Percentiles rank a stretch among this genome's conserved stretches.
phyloP scores from a whole-genome alignment of 2,329 filamentous ascomycete species.

The Arthroderma sp. region DNA sequence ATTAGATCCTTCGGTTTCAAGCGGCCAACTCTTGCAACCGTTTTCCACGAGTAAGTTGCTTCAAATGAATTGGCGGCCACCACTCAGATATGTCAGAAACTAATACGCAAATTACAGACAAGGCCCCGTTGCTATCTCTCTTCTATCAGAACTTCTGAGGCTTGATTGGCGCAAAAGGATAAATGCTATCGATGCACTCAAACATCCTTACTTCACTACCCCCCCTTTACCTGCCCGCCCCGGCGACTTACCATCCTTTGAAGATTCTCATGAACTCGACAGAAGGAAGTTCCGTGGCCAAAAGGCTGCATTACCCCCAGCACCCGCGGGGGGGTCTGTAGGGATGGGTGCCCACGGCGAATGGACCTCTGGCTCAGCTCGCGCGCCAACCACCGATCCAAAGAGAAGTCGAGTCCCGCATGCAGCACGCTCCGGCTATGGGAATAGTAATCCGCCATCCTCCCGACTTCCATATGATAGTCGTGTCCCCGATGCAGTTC shows the following conservation, averaged over 20 bases:
- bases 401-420: slow-evolving; percentile 28
- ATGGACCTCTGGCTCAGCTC: slow-evolving; percentile 32
- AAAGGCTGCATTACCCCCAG: slow-evolving; percentile 72
- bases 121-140: slow-evolving; percentile 59
- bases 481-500: slow-evolving; percentile 16
- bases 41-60: slow-evolving; percentile 58
- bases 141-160: slow-evolving; percentile 70
- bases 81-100: background rate
- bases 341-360: slow-evolving; percentile 55
- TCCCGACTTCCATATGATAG: slow-evolving; percentile 21
- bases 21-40: slow-evolving; percentile 54
- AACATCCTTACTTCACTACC: slow-evolving; percentile 82
- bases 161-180: slow-evolving; percentile 81
- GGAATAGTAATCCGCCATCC: slow-evolving; percentile 17
- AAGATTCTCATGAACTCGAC: slow-evolving; percentile 95
- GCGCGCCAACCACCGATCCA: slow-evolving; percentile 21
- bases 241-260: slow-evolving; percentile 77
- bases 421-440: slow-evolving; percentile 22
- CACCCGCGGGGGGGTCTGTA: slow-evolving; percentile 81
- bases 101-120: slow-evolving; percentile 35
- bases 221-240: slow-evolving; percentile 67
- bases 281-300: slow-evolving; percentile 83
- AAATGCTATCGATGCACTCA: slow-evolving; percentile 85
- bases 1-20: slow-evolving; percentile 50
- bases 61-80: background rate